These are phyloP conservation scores for Fusarium multiceps DNA, from an alignment of 2,329 filamentous ascomycete genomes.

Conservation along the genomic window DNA sequence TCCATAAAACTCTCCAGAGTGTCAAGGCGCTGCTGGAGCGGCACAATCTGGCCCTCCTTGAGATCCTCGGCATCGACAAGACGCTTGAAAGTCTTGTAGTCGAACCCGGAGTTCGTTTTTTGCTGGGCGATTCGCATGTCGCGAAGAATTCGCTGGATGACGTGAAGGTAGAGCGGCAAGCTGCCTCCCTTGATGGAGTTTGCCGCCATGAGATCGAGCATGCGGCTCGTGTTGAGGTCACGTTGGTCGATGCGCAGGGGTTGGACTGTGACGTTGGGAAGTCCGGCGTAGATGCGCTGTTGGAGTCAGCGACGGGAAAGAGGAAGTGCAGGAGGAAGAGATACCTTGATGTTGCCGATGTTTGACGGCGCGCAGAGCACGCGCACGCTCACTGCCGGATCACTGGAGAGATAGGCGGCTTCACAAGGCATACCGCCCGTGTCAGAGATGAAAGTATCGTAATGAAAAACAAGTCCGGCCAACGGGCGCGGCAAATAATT, in stretches of 20 bases:
- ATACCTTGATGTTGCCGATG: not conserved
- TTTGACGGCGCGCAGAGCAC: not conserved
- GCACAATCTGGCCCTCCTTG: not conserved
- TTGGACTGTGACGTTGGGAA: not conserved
- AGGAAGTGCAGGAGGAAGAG: not conserved
- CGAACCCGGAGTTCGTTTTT: rapidly evolving
- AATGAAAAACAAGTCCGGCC: not conserved
- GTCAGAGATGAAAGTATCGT: not conserved
- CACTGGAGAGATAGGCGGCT: not conserved
- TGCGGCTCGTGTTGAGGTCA: not conserved
- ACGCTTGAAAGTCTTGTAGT: not conserved
- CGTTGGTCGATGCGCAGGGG: not conserved
- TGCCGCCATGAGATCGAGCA: not conserved
- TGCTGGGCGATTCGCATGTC: not conserved
- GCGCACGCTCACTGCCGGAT: not conserved
- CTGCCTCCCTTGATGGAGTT: not conserved
- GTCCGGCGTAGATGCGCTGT: not conserved
- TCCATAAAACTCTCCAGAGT: constrained; percentile 3
- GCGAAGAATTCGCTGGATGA: not conserved
- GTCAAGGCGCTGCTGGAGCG: not conserved
- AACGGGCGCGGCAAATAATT: not conserved
- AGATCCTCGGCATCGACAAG: not conserved
- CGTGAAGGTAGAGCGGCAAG: not conserved
- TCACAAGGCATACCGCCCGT: not conserved
- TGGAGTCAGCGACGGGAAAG: rapidly evolving